Evolutionary conservation across 306 rosid species (phyloP), one percentile per base, ranked within the genome.

Genomic region (Cyclanthera cordifolia): DNA sequence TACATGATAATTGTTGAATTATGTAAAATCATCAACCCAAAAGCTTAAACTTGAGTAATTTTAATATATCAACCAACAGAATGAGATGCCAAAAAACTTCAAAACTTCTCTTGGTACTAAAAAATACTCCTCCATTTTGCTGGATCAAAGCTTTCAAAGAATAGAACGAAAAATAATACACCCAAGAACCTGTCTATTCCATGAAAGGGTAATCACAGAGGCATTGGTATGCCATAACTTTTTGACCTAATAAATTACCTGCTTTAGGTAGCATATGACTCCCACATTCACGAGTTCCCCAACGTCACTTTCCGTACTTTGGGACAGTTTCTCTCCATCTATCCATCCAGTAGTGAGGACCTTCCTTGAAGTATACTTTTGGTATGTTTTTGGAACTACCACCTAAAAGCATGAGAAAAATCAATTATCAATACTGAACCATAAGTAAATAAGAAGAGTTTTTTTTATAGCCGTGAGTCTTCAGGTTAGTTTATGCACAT

Each of bases 251-350:
- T 5, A 65, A 23, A 65, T 59, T 77, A 89, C 98, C 96, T 92
- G 98, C 80, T 92, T 89, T 57, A 93, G 79, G 80, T 93, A 93
- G 89, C 98, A 93, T 83, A 93, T 93, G 79, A 93, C 98, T 72
- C 98, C 98, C 79, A 93, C 98, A 78, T 86, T 93, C 72, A 93
- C 98, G 25, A 93, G 87, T 55, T 89, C 94, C 69, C 98, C 98
- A 56, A 93, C 98, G 50, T 93, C 96, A 82, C 82, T 87, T 83
- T 89, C 98, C 48, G 81, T 89, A 85, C 98, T 92, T 79, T 92
- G 98, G 56, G 98, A 92, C 67, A 92, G 78, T 84, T 92, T 92
- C 75, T 89, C 98, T 73, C 98, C 98, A 0, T 92, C 98, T 78
- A 92, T 48, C 98, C 98, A 92, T 70, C 78, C 79, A 24, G 96